These are phyloP conservation scores for Fragosphaeria purpurea DNA, from an alignment of 2,329 filamentous ascomycete genomes.

Conservation along the genomic window DNA sequence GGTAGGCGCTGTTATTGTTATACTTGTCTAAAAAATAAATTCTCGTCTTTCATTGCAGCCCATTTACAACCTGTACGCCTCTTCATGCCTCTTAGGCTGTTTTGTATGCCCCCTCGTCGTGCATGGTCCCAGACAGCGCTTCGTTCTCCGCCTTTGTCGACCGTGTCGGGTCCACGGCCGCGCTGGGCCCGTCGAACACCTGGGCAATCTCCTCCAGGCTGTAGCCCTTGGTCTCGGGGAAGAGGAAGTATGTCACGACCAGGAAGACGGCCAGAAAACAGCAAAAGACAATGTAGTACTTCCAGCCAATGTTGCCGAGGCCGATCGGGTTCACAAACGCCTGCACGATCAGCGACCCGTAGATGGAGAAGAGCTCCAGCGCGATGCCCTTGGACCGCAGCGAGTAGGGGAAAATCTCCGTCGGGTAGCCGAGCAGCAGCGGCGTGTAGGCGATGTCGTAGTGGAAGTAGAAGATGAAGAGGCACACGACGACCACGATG, in stretches of 20 bases:
- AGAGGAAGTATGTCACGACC: constrained; percentile 18
- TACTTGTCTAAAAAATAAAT: too few species aligned
- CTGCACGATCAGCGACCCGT: constrained; percentile 23
- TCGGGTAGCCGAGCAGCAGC: neutral
- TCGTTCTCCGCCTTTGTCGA: constrained; percentile 4
- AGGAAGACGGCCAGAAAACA: constrained; percentile 10
- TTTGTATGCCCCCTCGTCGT: too few species aligned
- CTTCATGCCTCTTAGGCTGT: too few species aligned
- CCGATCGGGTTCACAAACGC: constrained; percentile 21
- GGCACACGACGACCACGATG: constrained; percentile 48
- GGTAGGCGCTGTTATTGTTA: too few species aligned
- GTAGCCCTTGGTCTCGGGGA: constrained; percentile 11
- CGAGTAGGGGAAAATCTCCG: constrained; percentile 19
- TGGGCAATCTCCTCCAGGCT: constrained; percentile 33
- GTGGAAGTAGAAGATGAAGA: constrained; percentile 45
- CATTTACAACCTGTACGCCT: too few species aligned
- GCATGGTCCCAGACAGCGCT: too few species aligned
- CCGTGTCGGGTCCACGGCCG: neutral
- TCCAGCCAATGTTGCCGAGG: constrained; percentile 13
- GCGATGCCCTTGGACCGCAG: constrained; percentile 24
- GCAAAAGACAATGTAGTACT: constrained; percentile 17
- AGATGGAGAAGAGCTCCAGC: constrained; percentile 17
- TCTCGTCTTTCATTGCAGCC: too few species aligned
- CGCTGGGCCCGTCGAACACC: constrained; percentile 28
- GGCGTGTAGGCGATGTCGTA: constrained; percentile 43